Conservation (phyloP, 2,329 filamentous ascomycete genomes). For the Apiospora rasikravindrae region DNA sequence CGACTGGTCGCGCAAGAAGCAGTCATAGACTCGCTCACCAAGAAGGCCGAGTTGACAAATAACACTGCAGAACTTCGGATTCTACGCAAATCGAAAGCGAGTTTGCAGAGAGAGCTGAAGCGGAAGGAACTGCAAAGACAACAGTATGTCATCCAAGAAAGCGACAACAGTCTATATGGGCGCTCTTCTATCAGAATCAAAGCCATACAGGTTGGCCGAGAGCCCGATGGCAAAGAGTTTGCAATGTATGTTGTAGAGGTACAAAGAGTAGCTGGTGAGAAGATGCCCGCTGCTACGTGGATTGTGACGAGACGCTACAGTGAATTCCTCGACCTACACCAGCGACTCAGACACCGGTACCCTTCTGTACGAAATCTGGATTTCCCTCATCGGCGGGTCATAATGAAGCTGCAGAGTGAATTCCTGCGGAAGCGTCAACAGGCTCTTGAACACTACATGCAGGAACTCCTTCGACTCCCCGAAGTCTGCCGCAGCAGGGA, state of each 20-base stretch:
- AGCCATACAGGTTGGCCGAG: constrained; percentile 87
- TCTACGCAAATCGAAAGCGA: constrained; percentile 90
- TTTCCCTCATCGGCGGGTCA: constrained; percentile 88
- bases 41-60: constrained; percentile 96
- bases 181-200: constrained; percentile 90
- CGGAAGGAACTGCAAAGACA: constrained; percentile 95
- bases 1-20: constrained; percentile 85
- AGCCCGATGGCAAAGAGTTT: constrained; percentile 91
- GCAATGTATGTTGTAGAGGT: constrained; percentile 95
- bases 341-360: constrained; percentile 83
- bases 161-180: constrained; percentile 95
- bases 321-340: constrained; percentile 95
- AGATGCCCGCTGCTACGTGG: constrained; percentile 97
- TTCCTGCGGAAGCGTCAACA: constrained; percentile 88
- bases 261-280: constrained; percentile 85
- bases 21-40: constrained; percentile 87
- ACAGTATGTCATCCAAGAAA: constrained; percentile 97
- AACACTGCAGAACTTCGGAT: constrained; percentile 94
- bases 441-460: constrained; percentile 84
- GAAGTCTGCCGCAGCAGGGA: constrained; percentile 95
- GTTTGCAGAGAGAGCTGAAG: constrained; percentile 87
- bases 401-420: constrained; percentile 96
- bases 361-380: constrained; percentile 87
- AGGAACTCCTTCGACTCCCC: constrained; percentile 81
- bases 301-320: constrained; percentile 91